A percentile compares a stretch with the other conserved stretches of the same genome.
Evolutionary conservation across 352 stramenopile species (phyloP).

Genomic region (Phytophthora tentaculata): DNA sequence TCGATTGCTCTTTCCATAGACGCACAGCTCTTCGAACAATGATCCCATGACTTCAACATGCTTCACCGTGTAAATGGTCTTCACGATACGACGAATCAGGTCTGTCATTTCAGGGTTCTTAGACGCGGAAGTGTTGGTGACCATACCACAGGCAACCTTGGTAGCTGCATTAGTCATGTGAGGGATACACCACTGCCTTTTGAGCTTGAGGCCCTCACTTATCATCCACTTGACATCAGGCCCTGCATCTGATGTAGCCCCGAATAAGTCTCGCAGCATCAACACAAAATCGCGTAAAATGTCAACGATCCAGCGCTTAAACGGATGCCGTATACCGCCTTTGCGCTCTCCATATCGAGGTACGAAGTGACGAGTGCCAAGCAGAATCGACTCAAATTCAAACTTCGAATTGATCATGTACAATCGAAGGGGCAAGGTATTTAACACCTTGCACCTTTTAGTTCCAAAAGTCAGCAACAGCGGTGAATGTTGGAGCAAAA

Average conservation of each 20-base stretch:
- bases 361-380: slow-evolving; percentile 17
- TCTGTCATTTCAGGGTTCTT: background rate
- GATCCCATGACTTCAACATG: background rate
- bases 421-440: slow-evolving; percentile 2
- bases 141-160: slow-evolving; percentile 10
- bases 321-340: slow-evolving; percentile 3
- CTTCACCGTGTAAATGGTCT: background rate
- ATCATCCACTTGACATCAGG: slow-evolving; percentile 19
- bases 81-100: background rate
- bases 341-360: slow-evolving; percentile 13
- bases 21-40: background rate
- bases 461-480: slow-evolving; percentile 14
- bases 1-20: background rate
- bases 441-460: slow-evolving; percentile 10
- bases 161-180: slow-evolving; percentile 16
- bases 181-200: slow-evolving; percentile 1
- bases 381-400: slow-evolving; percentile 5
- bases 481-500: background rate
- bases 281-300: slow-evolving; percentile 16
- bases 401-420: slow-evolving; percentile 9
- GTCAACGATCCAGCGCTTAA: slow-evolving; percentile 11
- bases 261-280: background rate
- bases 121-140: background rate
- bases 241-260: background rate
- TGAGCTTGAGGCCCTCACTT: background rate